Evolutionary conservation across 2,329 filamentous ascomycete genomes (phyloP).

Genomic region (Pezicula neosporulosa): DNA sequence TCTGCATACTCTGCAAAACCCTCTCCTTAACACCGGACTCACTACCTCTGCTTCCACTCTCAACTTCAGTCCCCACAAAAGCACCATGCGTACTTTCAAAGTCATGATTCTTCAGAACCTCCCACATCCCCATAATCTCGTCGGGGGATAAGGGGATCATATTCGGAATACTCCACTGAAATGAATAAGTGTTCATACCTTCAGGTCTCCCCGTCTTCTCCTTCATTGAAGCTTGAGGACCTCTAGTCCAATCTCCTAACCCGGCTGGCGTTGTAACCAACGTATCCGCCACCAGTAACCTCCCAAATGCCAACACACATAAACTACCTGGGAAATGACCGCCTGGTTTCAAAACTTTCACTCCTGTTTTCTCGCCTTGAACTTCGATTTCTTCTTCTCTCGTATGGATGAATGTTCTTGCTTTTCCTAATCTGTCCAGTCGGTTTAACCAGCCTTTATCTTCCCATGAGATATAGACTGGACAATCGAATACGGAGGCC

Average conservation of each 20-base stretch:
- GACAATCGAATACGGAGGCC: conserved; percentile 65
- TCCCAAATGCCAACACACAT: conserved; percentile 55
- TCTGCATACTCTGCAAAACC: conserved; percentile 73
- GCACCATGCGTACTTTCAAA: conserved; percentile 67
- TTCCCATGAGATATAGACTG: conserved; percentile 63
- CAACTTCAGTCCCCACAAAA: conserved; percentile 62
- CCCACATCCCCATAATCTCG: conserved; percentile 68
- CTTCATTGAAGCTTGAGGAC: conserved; percentile 27
- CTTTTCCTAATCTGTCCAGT: conserved; percentile 32
- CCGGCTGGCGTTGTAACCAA: conserved; percentile 66
- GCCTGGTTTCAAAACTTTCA: conserved; percentile 65
- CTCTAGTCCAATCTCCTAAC: conserved; percentile 42
- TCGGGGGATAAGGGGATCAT: conserved; percentile 66
- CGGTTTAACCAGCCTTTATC: conserved; percentile 63
- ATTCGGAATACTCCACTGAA: conserved; percentile 77
- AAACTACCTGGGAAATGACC: conserved; percentile 78
- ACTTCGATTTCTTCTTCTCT: conserved; percentile 37
- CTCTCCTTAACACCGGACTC: conserved; percentile 50
- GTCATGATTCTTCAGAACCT: conserved; percentile 54
- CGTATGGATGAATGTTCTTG: conserved; percentile 43
- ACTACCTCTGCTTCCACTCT: conserved; percentile 33
- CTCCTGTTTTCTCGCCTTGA: conserved; percentile 36
- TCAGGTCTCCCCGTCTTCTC: conserved; percentile 36
- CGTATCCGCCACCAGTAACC: conserved; percentile 74
- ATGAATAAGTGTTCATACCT: conserved; percentile 55